Conservation (phyloP, 2,329 filamentous ascomycete species). For the Diaporthe destruens region DNA sequence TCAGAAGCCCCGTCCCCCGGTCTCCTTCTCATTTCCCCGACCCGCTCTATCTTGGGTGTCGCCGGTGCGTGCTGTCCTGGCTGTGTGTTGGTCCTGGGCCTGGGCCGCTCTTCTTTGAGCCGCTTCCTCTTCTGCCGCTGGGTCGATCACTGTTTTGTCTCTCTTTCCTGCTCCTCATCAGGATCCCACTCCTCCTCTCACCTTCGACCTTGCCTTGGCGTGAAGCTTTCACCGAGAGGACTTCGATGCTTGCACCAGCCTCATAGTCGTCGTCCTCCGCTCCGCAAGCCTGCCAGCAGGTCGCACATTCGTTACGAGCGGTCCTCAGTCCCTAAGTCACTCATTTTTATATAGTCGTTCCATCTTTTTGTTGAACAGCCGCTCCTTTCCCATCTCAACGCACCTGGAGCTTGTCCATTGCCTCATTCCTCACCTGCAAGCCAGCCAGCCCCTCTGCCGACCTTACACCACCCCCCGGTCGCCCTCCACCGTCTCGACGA, state of each 20-base stretch:
- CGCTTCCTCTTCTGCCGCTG: constrained; percentile 37
- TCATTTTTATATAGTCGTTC: constrained; percentile 48
- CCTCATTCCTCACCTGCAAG: constrained; percentile 23
- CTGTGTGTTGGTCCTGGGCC: constrained; percentile 26
- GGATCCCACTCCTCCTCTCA: constrained; percentile 40
- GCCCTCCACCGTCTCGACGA: constrained; percentile 39
- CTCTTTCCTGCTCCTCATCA: constrained; percentile 40
- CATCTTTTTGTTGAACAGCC: constrained; percentile 35
- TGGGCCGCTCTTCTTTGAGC: constrained; percentile 39
- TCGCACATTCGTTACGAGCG: constrained; percentile 66
- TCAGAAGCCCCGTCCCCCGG: constrained; percentile 37
- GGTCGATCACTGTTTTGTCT: constrained; percentile 40
- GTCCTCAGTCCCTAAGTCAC: constrained; percentile 46
- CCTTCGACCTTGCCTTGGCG: constrained; percentile 40
- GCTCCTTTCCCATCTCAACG: constrained; percentile 39
- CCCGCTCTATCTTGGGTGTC: constrained; percentile 33
- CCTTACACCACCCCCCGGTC: not conserved
- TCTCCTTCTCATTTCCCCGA: constrained; percentile 42
- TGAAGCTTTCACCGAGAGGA: constrained; percentile 42
- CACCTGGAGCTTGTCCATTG: constrained; percentile 28
- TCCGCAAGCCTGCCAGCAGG: constrained; percentile 66
- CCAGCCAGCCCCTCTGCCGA: not conserved
- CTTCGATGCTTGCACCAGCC: constrained; percentile 36
- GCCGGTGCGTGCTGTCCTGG: constrained; percentile 37
- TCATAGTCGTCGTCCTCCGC: constrained; percentile 39